phyloP scores from a whole-genome alignment of 2,329 filamentous ascomycete genomes.

The Xylaria sp. region DNA sequence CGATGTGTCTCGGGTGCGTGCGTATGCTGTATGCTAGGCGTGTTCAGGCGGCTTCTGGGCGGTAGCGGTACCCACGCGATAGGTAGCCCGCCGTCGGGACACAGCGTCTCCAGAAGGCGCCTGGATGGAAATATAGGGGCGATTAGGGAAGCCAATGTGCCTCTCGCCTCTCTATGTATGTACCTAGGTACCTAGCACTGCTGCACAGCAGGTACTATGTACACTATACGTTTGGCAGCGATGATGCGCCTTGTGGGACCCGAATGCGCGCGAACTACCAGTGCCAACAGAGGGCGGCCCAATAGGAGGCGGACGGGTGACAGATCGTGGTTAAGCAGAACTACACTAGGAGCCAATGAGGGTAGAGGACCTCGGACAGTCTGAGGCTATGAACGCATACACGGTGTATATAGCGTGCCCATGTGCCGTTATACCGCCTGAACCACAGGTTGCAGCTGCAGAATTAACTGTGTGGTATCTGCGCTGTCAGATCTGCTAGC shows the following conservation, averaged over 20 bases:
- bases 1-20: slow-evolving; percentile 11
- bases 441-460: neutral
- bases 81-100: neutral
- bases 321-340: slow-evolving; percentile 13
- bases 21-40: neutral
- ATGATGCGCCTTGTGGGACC: slow-evolving; percentile 19
- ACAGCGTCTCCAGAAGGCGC: neutral
- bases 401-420: neutral
- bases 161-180: neutral
- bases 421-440: neutral
- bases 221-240: neutral
- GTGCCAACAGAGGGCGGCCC: neutral
- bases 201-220: neutral
- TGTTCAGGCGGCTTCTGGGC: neutral
- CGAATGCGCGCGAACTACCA: neutral
- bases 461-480: neutral
- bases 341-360: neutral
- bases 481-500: too few species aligned
- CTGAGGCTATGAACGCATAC: neutral
- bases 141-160: neutral
- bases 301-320: slow-evolving; percentile 28
- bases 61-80: neutral
- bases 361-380: neutral
- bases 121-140: neutral
- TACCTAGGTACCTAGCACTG: too few species aligned